Evolutionary conservation across 306 rosid species (phyloP).

Genomic region (Quercus variabilis): DNA sequence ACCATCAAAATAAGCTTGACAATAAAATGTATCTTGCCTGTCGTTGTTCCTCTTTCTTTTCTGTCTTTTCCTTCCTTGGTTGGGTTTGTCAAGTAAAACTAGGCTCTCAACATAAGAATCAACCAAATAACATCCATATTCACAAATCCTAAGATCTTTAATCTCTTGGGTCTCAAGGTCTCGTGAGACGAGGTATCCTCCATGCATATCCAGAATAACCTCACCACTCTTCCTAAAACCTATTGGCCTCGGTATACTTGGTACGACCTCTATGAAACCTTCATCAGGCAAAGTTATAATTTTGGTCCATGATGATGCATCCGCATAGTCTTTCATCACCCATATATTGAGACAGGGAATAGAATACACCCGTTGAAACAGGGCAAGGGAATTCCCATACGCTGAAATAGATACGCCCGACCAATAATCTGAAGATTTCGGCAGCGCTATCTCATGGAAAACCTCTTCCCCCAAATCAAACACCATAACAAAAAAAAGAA

Average conservation of each 20-base stretch:
- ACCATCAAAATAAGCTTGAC: too few species aligned
- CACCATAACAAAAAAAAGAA: neutral
- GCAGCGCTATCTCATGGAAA: neutral
- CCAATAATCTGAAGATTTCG: neutral
- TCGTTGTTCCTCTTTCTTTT: too few species aligned
- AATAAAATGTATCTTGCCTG: too few species aligned
- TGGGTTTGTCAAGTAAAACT: neutral
- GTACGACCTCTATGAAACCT: too few species aligned
- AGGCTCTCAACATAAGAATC: neutral
- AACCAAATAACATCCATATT: neutral
- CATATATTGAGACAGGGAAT: too few species aligned
- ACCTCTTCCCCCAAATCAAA: neutral
- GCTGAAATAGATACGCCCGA: neutral
- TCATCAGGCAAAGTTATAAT: too few species aligned
- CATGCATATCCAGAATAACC: neutral
- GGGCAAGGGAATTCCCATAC: neutral
- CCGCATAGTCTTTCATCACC: too few species aligned
- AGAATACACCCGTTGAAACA: neutral
- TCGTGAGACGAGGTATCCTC: neutral
- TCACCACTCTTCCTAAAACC: slow-evolving; percentile 1
- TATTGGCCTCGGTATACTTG: neutral
- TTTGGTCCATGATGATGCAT: too few species aligned
- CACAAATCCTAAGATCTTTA: neutral
- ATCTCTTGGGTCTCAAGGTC: neutral
- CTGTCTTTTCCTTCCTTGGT: too few species aligned